Base-by-base conservation (phyloP, 495 filamentous ascomycete genomes). In the Lophiotrema nucula region DNA sequence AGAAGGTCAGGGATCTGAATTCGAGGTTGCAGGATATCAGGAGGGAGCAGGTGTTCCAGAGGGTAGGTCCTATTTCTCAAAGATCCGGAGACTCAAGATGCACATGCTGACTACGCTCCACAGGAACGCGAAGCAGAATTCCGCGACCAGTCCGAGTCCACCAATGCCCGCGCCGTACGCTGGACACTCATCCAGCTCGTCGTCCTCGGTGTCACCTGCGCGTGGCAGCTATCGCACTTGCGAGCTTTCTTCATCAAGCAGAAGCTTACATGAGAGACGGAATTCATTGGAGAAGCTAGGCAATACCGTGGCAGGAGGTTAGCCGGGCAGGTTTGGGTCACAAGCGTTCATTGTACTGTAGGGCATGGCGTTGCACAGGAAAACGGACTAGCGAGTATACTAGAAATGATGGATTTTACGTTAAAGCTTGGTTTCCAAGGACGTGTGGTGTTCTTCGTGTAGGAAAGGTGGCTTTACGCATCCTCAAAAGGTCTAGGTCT, bases 171-270 rank as follows among this genome's bases (percentile, higher is more conserved):
- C 66, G 93, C 97, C 47, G 88, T 98, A 22, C 84, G 90, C 54
- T 98, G 93, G 93, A 90, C 92, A 41, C 71, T 95, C 52, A 85
- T 97, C 56, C 93, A 98, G 73, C 74, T 97, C 56, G 80, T 83
- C 53, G 83, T 98, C n/a, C 77, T 98, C 35, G 90, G 88, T 24
- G 80, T 87, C 44, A 95, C 93, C 24, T 98, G 93, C 73, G 90
- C 93, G 52, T 98, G 93, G 93, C 93, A 98, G 73, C 79, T 98
- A 27, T 95, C 90, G 12, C 92, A 97, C 73, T 81, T 98, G 50
- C 79, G 93, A 52, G 87, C 89, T 21, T 98, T 98, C 80, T 98
- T 98, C 77, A 98, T 98, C 79, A 98, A 98, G 82, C 93, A 98
- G 77, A 98, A 98, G 79, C 81, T 98, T 68, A 97, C 93, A 43